Evolutionary conservation across 371 early-diverging fungal species (phyloP).

Genomic region (Rhizopus sp.): DNA sequence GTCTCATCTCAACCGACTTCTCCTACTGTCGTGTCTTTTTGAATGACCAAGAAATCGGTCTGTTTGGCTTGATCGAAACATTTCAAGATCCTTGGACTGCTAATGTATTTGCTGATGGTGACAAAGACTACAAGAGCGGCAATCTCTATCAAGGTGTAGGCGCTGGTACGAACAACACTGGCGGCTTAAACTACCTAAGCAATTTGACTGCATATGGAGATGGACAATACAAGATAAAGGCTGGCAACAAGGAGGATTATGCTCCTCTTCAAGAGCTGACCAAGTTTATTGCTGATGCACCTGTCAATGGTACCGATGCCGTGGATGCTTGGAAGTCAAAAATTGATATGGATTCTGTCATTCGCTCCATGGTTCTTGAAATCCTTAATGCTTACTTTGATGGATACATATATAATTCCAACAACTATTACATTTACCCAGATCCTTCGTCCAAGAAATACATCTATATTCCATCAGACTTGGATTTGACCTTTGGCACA

Average conservation of each 20-base stretch:
- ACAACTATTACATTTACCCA: constrained; percentile 36
- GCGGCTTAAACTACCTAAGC: constrained; percentile 26
- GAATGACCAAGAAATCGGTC: constrained; percentile 31
- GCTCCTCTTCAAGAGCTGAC: constrained; percentile 28
- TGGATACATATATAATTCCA: constrained; percentile 22
- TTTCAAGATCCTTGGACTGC: constrained; percentile 40
- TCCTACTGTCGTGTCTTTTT: constrained; percentile 36
- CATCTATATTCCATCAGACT: constrained; percentile 32
- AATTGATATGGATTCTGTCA: constrained; percentile 17
- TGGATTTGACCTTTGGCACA: constrained; percentile 32
- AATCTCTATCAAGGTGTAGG: constrained; percentile 30
- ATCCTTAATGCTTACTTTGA: constrained; percentile 33
- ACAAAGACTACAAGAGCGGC: constrained; percentile 29
- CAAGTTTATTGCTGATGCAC: constrained; percentile 19
- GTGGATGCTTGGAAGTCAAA: constrained; percentile 28
- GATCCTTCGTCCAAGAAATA: constrained; percentile 15
- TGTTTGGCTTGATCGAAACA: constrained; percentile 38
- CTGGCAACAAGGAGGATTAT: constrained; percentile 15
- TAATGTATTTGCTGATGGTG: constrained; percentile 32
- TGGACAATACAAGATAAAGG: constrained; percentile 33
- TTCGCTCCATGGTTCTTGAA: constrained; percentile 36
- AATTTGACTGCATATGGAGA: constrained; percentile 18
- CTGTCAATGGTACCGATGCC: constrained; percentile 9
- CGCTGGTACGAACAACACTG: background rate
- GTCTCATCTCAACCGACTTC: constrained; percentile 44